phyloP scores from a whole-genome alignment of 495 filamentous ascomycete species.

The Beverwykella pulmonaria region DNA sequence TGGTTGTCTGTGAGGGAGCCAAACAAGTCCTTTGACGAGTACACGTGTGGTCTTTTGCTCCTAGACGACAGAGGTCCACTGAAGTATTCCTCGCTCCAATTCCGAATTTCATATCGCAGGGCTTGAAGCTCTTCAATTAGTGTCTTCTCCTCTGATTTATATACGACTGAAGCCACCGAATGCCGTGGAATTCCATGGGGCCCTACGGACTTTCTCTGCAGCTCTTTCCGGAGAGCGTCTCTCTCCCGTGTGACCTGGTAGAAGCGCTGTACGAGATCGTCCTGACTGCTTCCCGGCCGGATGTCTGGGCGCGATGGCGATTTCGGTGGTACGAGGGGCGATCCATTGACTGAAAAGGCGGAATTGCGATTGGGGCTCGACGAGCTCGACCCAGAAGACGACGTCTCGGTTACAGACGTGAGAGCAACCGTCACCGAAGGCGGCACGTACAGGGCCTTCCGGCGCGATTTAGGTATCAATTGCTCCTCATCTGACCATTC shows the following conservation, averaged over 20 bases:
- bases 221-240: conserved; percentile 32
- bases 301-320: conserved; percentile 35
- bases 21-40: conserved; percentile 32
- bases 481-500: conserved; percentile 37
- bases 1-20: conserved; percentile 34
- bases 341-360: conserved; percentile 15
- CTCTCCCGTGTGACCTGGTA: conserved; percentile 36
- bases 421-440: background rate
- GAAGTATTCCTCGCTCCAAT: conserved; percentile 37
- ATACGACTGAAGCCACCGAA: conserved; percentile 14
- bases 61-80: conserved; percentile 16
- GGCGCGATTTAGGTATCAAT: conserved; percentile 32
- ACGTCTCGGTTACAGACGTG: conserved; percentile 9
- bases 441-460: conserved; percentile 25
- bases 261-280: conserved; percentile 35
- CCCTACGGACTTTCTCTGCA: conserved; percentile 26
- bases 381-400: conserved; percentile 17
- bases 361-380: conserved; percentile 9
- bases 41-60: conserved; percentile 26
- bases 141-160: conserved; percentile 36
- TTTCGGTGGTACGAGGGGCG: conserved; percentile 33
- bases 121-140: conserved; percentile 35
- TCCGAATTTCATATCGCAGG: conserved; percentile 33
- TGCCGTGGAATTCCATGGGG: conserved; percentile 20
- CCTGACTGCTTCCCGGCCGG: conserved; percentile 29